A percentile compares a stretch with the other conserved stretches of the same genome.
These are phyloP conservation scores for Aspergillus aculeatus DNA, from an alignment of 2,329 filamentous ascomycete species.

Conservation along the genomic window DNA sequence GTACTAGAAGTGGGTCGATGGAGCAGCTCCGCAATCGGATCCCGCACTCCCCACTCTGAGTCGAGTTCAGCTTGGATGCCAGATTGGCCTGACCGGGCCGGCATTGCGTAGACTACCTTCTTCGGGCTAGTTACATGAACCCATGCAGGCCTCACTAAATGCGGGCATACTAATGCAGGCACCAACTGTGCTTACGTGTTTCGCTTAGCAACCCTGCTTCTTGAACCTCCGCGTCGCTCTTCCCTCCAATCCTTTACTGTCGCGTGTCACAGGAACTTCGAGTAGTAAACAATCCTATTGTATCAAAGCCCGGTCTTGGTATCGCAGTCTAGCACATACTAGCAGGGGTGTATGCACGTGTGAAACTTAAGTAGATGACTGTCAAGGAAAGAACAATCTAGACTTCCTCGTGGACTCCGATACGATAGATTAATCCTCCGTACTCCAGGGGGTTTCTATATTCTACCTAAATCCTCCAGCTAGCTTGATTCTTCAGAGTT, in stretches of 20 bases:
- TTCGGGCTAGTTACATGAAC: neutral
- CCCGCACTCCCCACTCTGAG: neutral
- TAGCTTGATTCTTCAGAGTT: no score
- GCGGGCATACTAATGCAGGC: no score
- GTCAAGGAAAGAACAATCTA: neutral
- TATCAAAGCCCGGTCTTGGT: neutral
- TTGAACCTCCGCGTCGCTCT: no score
- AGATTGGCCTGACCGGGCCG: neutral
- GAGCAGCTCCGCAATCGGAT: neutral
- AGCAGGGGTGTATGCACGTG: neutral
- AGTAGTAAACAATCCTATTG: neutral
- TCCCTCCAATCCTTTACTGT: no score
- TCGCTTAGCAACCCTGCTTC: no score
- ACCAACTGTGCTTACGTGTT: no score
- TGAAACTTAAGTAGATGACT: neutral
- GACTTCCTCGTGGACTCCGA: neutral
- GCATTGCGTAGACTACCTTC: neutral
- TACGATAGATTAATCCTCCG: no score
- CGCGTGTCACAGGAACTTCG: neutral
- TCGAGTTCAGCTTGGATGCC: neutral
- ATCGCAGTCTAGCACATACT: neutral
- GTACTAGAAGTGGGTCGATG: neutral
- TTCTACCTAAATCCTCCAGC: no score
- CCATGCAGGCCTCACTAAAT: no score
- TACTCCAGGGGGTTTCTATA: no score